Evolutionary conservation across 1,139 yeast genomes (phyloP), one percentile per base, ranked within the genome.

Genomic region (Yamadazyma epiphylla): DNA sequence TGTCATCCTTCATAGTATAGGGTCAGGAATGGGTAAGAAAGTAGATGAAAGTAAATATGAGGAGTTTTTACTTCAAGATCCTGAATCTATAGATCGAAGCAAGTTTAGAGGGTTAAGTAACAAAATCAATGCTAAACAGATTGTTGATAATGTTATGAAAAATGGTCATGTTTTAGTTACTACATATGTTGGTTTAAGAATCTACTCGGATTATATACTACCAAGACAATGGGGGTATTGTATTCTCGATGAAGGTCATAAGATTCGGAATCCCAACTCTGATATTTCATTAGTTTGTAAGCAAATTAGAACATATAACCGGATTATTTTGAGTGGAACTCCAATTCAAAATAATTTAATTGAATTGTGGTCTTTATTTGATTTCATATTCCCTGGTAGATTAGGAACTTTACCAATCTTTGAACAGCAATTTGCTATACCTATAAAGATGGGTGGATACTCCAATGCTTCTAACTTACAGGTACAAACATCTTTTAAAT

Each of bases 361-460:
- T 11, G 98, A 91, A 53, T 60, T 91, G 13, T 91, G 98, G 98
- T 84, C 95, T 30, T 60, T 91, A 30, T 91, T 91, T 62, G 98
- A 91, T 50, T 91, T 91, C 59, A 84, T 89, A 4, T 89, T 83
- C 48, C 98, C 98, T 0, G 98, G 98, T 0, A 64, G 95, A 36
- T 58, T 91, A 19, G 98, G 98, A 0, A 94, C 98, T 0, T 60
- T 91, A 13, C 98, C 99, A 0, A 91, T 94, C 0, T 91, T 91
- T 48, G 95, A 89, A 52, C 82, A 76, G 33, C 96, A 91, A 51
- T 91, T 91, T 54, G 83, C 96, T 2, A 68, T 81, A 3, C 99
- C 98, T 0, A 94, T 91, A 24, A 89, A 88, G 48, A 74, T 86
- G 57, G 99, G 98, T n/a, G 99, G 99, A 0, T 91, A 94, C 56